Conservation (phyloP, 2,329 filamentous ascomycete species). For the Botrytis elliptica region DNA sequence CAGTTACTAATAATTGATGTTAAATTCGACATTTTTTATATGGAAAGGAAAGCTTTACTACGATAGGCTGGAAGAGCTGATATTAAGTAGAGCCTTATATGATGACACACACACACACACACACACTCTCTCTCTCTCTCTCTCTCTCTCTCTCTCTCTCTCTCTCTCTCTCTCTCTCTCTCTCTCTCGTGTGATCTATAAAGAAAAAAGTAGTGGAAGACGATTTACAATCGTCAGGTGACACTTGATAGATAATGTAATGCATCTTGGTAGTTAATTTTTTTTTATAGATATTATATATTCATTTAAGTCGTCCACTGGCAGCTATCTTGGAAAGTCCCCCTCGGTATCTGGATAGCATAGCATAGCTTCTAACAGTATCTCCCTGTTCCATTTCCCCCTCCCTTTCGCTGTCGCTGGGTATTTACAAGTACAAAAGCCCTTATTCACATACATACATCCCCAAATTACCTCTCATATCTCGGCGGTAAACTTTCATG, state of each 20-base stretch:
- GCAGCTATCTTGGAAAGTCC: neutral
- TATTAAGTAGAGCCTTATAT: too few species aligned
- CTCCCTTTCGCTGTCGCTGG: neutral
- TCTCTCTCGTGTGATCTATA: neutral
- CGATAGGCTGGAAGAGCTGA: too few species aligned
- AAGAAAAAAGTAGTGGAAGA: neutral
- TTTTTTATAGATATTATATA: neutral
- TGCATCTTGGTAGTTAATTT: neutral
- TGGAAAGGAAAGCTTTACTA: too few species aligned
- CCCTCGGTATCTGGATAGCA: neutral
- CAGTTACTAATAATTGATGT: too few species aligned
- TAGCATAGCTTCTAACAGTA: neutral
- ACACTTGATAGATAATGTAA: neutral
- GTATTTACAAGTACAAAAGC: neutral
- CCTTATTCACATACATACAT: neutral
- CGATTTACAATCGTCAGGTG: neutral
- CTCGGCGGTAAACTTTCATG: constrained; percentile 35
- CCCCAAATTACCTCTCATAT: constrained; percentile 33
- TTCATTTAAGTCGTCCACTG: neutral
- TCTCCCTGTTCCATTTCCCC: neutral
- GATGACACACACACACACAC: too few species aligned
- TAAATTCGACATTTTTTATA: too few species aligned
- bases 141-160: neutral
- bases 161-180: neutral
- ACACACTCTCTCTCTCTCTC: neutral